phyloP scores from a whole-genome alignment of 208 protist species.

The Leishmania mexicana region DNA sequence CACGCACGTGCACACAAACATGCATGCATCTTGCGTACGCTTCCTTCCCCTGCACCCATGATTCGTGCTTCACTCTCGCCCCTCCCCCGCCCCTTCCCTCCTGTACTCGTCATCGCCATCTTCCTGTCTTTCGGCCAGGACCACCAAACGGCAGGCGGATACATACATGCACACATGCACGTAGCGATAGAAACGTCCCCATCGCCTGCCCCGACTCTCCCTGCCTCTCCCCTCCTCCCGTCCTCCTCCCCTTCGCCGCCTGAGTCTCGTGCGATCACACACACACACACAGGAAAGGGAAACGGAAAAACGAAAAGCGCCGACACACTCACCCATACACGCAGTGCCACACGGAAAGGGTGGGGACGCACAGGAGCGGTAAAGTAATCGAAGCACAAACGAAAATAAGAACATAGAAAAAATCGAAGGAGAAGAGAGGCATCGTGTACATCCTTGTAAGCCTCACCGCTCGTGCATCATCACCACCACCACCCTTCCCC shows the following conservation, averaged over 20 bases:
- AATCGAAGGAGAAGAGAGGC: background rate
- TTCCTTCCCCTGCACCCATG: background rate
- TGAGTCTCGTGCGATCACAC: background rate
- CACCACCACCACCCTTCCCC: background rate
- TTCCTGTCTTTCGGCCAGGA: background rate
- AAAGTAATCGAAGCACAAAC: background rate
- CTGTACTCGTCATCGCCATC: background rate
- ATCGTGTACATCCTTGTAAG: background rate
- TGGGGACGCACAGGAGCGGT: background rate
- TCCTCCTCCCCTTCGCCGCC: background rate
- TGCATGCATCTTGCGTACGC: background rate
- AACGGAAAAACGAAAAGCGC: background rate
- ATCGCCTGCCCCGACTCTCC: background rate
- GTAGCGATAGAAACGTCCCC: background rate
- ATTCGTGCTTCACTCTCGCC: background rate
- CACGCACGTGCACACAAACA: background rate
- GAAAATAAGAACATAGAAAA: background rate
- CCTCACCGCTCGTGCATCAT: background rate
- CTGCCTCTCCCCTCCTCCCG: background rate
- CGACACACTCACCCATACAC: background rate
- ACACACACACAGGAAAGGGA: background rate
- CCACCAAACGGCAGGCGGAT: background rate
- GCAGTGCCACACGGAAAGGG: background rate
- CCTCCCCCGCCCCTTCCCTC: background rate
- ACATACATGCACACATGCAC: background rate